Base-by-base conservation (phyloP, 1,284 basidiomycete genomes). In the Veloboletus limbatus region DNA sequence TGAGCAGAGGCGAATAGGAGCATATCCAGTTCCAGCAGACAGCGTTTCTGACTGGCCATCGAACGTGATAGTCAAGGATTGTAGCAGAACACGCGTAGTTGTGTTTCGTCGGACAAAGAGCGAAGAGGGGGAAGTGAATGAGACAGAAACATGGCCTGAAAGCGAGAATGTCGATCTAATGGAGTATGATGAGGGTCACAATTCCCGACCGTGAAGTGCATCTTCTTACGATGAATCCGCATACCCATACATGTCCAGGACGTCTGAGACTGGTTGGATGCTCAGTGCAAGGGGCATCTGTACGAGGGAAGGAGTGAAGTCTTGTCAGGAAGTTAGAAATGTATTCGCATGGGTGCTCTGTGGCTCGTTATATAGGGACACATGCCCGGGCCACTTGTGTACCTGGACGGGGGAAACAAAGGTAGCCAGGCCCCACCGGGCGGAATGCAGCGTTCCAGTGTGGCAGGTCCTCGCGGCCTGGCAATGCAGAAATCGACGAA, bases 41-140 rank as follows among this genome's bases (percentile, higher is more conserved):
- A 84, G 66, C 10, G 79, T 70, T 62, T 90, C 88, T 13, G 79
- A 75, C 61, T 88, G 85, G 31, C 88, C 88, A 56, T 91, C 87
- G 49, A 91, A 88, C 6, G 78, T 82, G 55, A 91, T 65, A 26
- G 70, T 67, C 36, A 91, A 69, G 3, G 88, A 90, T 49, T 79
- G 75, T 18, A 91, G 73, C 8, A 83, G 62, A 34, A 85, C 60
- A 32, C 71, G 76, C 6, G 74, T 62, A 8, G 53, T 49, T 5
- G 73, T 64, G 52, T 70, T 71, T 47, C 72, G 71, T 48, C 70
- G 71, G 48, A 73, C 72, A 53, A 83, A 78, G 39, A 78, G 57
- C 20, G 75, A 77, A 47, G 61, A 69, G 7, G 74, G 65, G 4
- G 82, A 71, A 10, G 73, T 65, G 26, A 88, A 55, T 0, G 79